phyloP scores from a whole-genome alignment of 441 rosid genomes.

The Pelargonium fulgidum region DNA sequence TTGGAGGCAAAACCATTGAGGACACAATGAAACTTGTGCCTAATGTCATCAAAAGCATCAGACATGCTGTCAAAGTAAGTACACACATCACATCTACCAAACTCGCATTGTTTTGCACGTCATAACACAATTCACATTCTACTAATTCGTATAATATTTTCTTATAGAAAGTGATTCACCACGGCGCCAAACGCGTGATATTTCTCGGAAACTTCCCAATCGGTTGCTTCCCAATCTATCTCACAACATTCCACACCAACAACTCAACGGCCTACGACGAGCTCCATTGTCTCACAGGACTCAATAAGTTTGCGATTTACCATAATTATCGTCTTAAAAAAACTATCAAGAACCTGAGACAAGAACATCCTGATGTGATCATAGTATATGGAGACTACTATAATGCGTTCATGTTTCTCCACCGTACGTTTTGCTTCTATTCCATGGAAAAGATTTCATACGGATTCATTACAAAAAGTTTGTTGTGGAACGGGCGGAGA shows the following conservation, averaged over 20 bases:
- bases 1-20: constrained; percentile 22
- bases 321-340: constrained; percentile 29
- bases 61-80: constrained; percentile 21
- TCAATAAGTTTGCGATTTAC: constrained; percentile 26
- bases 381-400: constrained; percentile 32
- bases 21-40: constrained; percentile 30
- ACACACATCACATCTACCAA: neutral
- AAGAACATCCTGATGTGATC: constrained; percentile 20
- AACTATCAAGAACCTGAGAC: constrained; percentile 26
- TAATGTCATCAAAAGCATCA: constrained; percentile 34
- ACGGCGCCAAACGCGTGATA: constrained; percentile 28
- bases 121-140: neutral
- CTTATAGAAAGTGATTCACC: constrained; percentile 22
- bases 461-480: constrained; percentile 25
- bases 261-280: constrained; percentile 31
- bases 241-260: constrained; percentile 19
- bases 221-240: constrained; percentile 34
- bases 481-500: constrained; percentile 39
- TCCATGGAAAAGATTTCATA: constrained; percentile 26
- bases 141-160: neutral
- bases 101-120: neutral
- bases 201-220: constrained; percentile 34
- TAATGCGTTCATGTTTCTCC: constrained; percentile 27
- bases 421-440: neutral
- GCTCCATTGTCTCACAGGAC: constrained; percentile 27